Conservation (phyloP, 805 yeast species). For the Spathaspora arborariae region DNA sequence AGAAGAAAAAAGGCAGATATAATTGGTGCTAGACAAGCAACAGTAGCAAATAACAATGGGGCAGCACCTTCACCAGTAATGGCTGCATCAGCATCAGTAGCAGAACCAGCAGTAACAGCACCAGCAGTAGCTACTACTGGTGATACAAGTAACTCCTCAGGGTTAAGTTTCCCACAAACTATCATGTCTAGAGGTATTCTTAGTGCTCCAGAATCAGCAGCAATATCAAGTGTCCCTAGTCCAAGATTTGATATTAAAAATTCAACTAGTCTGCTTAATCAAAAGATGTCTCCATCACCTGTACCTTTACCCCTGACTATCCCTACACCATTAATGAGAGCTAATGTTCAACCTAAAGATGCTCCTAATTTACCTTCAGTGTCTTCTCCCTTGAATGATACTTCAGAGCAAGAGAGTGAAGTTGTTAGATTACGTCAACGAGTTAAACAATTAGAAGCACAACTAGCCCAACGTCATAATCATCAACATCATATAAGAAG, state of each 20-base stretch:
- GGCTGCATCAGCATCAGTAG: too few relatives aligned
- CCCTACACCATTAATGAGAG: background rate
- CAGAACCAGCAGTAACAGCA: too few relatives aligned
- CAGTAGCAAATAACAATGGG: constrained; percentile 23
- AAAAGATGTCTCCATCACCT: background rate
- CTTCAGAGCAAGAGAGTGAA: constrained; percentile 4
- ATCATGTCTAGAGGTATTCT: constrained; percentile 1
- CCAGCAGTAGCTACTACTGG: constrained; percentile 2
- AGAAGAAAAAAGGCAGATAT: constrained; percentile 32
- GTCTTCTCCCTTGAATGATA: background rate
- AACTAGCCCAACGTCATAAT: background rate
- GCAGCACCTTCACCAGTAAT: too few relatives aligned
- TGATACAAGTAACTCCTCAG: background rate
- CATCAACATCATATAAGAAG: background rate
- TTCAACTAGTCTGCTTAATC: background rate
- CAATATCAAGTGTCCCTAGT: constrained; percentile 19
- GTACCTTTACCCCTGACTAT: background rate
- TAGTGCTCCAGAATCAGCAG: constrained; percentile 9
- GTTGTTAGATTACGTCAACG: constrained; percentile 2
- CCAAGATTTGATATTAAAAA: constrained; percentile 2
- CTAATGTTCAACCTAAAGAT: background rate
- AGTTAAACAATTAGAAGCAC: constrained; percentile 7
- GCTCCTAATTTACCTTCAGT: background rate
- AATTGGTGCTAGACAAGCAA: constrained; percentile 16
- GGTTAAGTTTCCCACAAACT: background rate